Evolutionary conservation across 257 asterid genomes (phyloP).

Genomic region (Fraxinus excelsior): DNA sequence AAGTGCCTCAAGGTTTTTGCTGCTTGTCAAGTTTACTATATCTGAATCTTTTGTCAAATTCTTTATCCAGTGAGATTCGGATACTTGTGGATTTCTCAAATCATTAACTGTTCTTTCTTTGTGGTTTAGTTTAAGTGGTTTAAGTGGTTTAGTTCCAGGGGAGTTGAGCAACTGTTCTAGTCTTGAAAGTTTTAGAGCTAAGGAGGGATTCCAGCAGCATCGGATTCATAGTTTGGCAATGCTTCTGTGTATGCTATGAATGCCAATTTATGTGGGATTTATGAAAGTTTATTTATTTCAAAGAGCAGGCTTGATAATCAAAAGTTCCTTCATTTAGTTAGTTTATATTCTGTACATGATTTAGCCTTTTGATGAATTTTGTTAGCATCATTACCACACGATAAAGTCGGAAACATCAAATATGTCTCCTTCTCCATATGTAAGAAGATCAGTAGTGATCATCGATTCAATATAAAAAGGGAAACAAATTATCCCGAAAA

Average conservation of each 20-base stretch:
- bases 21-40: conserved; percentile 64
- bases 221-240: conserved; percentile 61
- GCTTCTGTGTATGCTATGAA: conserved; percentile 62
- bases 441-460: no score
- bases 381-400: no score
- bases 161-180: conserved; percentile 59
- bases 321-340: no score
- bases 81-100: conserved; percentile 66
- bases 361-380: no score
- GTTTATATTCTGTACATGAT: no score
- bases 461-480: no score
- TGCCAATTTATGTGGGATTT: conserved; percentile 58
- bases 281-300: no score
- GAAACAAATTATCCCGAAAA: no score
- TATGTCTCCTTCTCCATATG: no score
- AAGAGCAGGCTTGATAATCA: no score
- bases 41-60: conserved; percentile 66
- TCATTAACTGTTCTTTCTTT: conserved; percentile 56
- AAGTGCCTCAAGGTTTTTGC: conserved; percentile 82
- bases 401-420: no score
- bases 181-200: conserved; percentile 60
- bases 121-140: conserved; percentile 35
- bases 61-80: conserved; percentile 61
- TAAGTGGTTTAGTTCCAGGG: conserved; percentile 54
- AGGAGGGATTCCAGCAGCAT: conserved; percentile 58